Conservation (phyloP, 2,329 filamentous ascomycete genomes). For the Cladosporium sp. region DNA sequence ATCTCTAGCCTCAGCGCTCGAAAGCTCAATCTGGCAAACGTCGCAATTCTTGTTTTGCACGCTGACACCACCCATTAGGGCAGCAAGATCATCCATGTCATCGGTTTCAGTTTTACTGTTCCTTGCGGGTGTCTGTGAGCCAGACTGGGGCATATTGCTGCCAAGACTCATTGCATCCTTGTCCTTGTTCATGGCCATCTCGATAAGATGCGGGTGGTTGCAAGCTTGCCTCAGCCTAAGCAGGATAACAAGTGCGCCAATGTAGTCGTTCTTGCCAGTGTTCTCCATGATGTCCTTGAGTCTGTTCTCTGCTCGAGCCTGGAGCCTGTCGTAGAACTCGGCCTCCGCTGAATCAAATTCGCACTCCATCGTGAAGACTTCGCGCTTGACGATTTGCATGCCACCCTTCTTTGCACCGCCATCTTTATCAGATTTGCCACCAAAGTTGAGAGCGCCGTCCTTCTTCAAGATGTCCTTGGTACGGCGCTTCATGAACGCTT, state of each 20-base stretch:
- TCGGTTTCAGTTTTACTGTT: conserved; percentile 56
- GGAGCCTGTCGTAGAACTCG: conserved; percentile 81
- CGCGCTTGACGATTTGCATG: conserved; percentile 91
- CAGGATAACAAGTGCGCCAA: conserved; percentile 89
- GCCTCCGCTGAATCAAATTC: conserved; percentile 79
- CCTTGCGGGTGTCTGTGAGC: conserved; percentile 49
- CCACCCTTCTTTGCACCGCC: conserved; percentile 61
- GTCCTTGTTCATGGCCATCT: conserved; percentile 82
- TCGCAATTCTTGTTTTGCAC: conserved; percentile 79
- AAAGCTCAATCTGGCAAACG: conserved; percentile 74
- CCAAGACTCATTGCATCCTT: conserved; percentile 75
- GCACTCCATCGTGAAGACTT: conserved; percentile 77
- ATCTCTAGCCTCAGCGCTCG: conserved; percentile 54
- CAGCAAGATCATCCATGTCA: conserved; percentile 80
- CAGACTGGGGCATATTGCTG: conserved; percentile 3
- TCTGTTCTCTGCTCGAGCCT: conserved; percentile 80
- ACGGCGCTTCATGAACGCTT: conserved; percentile 97
- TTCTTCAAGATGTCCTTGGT: conserved; percentile 96
- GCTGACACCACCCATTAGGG: conserved; percentile 81
- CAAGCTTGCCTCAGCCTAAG: conserved; percentile 88
- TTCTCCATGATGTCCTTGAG: conserved; percentile 82
- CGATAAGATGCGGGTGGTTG: conserved; percentile 88
- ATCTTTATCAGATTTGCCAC: conserved; percentile 62
- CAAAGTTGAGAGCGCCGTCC: conserved; percentile 77
- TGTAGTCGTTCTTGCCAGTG: conserved; percentile 78